These are phyloP conservation scores for Boletus mariae DNA, from an alignment of 1,284 basidiomycete species.

Conservation along the genomic window DNA sequence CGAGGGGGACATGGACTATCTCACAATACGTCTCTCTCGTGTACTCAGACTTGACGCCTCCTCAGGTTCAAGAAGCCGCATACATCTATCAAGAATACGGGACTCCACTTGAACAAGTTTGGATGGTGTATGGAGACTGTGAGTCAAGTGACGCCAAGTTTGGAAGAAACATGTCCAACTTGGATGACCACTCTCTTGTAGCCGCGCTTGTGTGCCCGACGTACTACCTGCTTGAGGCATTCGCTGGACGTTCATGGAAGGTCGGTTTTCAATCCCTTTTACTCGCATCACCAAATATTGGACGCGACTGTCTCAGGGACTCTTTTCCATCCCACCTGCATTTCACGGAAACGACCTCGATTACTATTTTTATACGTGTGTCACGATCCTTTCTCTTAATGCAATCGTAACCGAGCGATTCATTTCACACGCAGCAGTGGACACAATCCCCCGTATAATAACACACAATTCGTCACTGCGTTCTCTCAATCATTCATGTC, in stretches of 20 bases:
- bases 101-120: conserved; percentile 13
- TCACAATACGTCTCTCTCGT: conserved; percentile 18
- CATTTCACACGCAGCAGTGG: too few relatives aligned
- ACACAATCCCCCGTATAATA: conserved; percentile 13
- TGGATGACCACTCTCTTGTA: background rate
- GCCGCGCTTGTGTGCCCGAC: conserved; percentile 23
- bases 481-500: conserved; percentile 26
- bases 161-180: background rate
- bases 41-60: conserved; percentile 18
- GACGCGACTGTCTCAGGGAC: conserved; percentile 7
- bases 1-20: conserved; percentile 7
- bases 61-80: conserved; percentile 8
- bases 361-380: conserved; percentile 22
- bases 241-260: conserved; percentile 20
- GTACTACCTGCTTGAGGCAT: conserved; percentile 18
- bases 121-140: conserved; percentile 21
- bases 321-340: conserved; percentile 23
- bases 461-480: conserved; percentile 22
- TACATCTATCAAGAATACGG: conserved; percentile 14
- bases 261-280: conserved; percentile 1
- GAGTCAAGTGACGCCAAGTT: conserved; percentile 2
- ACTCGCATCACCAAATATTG: background rate
- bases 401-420: too few relatives aligned
- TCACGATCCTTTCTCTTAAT: too few relatives aligned
- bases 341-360: conserved; percentile 5